Percentiles rank a stretch among this genome's conserved stretches.
These are phyloP conservation scores for Magnolia changhungtana DNA, from an alignment of 164 flowering plant genomes.

Conservation along the genomic window DNA sequence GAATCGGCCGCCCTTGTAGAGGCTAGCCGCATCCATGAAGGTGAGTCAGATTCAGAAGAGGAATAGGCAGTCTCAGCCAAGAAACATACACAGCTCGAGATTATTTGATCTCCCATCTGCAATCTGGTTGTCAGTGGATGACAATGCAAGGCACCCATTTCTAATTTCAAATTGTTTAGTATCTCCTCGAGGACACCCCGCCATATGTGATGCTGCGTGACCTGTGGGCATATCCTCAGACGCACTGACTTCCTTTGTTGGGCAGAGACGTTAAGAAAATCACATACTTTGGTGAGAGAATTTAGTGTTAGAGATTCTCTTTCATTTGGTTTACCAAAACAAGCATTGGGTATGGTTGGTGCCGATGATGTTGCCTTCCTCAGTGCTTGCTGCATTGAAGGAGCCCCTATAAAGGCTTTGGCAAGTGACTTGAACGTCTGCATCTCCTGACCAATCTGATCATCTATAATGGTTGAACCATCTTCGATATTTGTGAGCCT, in stretches of 20 bases:
- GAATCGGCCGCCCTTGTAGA: slow-evolving; percentile 32
- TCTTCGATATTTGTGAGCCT: slow-evolving; percentile 41
- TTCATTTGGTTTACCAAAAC: slow-evolving; percentile 46
- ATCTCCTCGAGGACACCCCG: slow-evolving; percentile 51
- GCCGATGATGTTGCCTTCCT: too few species aligned
- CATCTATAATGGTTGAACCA: slow-evolving; percentile 39
- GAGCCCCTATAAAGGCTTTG: slow-evolving; percentile 48
- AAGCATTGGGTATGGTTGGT: slow-evolving; percentile 14
- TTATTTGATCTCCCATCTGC: slow-evolving; percentile 57
- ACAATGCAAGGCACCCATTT: slow-evolving; percentile 33
- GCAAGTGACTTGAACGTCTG: slow-evolving; percentile 50
- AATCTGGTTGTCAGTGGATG: slow-evolving; percentile 21
- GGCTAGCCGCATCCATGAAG: slow-evolving; percentile 75
- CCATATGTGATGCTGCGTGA: slow-evolving; percentile 70
- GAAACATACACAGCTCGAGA: slow-evolving; percentile 46
- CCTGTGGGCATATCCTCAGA: slow-evolving; percentile 53
- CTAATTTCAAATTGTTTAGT: slow-evolving; percentile 50
- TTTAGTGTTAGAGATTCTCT: slow-evolving; percentile 47
- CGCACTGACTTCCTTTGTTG: slow-evolving; percentile 74
- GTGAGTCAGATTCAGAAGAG: slow-evolving; percentile 35
- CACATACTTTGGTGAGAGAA: slow-evolving; percentile 56
- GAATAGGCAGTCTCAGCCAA: slow-evolving; percentile 37
- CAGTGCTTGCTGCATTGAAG: slow-evolving; percentile 41
- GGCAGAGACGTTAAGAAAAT: slow-evolving; percentile 51
- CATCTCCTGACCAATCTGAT: slow-evolving; percentile 31